Percentiles rank a stretch among this genome's conserved stretches.
phyloP scores from a whole-genome alignment of 768 basidiomycete species.

The Ramaria sp. region DNA sequence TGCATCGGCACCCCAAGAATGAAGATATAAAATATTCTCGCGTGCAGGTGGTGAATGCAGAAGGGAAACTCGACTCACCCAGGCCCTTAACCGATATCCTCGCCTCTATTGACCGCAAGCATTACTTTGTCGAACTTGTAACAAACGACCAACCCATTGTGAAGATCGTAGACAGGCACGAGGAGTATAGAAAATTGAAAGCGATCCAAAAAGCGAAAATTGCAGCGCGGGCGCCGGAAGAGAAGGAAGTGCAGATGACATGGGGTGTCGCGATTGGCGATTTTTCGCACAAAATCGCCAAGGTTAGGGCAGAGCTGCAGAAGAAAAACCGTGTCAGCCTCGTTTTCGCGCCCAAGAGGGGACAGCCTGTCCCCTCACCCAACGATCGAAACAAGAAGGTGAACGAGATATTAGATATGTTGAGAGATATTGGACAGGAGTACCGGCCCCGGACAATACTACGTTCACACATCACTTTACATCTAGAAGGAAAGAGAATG shows the following conservation, averaged over 20 bases:
- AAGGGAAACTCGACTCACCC: slow-evolving; percentile 26
- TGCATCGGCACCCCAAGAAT: not conserved
- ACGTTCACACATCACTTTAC: not conserved
- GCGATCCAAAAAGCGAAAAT: slow-evolving; percentile 18
- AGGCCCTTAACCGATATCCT: slow-evolving; percentile 34
- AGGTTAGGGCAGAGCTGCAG: slow-evolving; percentile 44
- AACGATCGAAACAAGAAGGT: slow-evolving; percentile 35
- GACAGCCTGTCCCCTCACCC: slow-evolving; percentile 21
- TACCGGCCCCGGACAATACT: slow-evolving; percentile 28
- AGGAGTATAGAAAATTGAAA: slow-evolving; percentile 25
- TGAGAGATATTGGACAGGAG: slow-evolving; percentile 43
- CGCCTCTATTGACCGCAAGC: slow-evolving; percentile 27
- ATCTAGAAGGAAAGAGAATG: not conserved
- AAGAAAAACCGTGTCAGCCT: slow-evolving; percentile 50
- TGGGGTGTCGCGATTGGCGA: slow-evolving; percentile 56
- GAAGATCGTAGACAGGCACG: slow-evolving; percentile 36
- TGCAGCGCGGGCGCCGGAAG: slow-evolving; percentile 18
- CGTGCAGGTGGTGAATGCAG: slow-evolving; percentile 16
- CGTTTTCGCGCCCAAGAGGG: slow-evolving; percentile 41
- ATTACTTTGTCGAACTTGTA: slow-evolving; percentile 46
- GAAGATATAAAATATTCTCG: not conserved
- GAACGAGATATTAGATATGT: slow-evolving; percentile 27
- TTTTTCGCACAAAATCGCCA: slow-evolving; percentile 52
- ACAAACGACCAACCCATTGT: slow-evolving; percentile 41
- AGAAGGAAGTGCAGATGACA: slow-evolving; percentile 63